Conservation (phyloP, 352 stramenopile species). For the Globisporangium emineosum region DNA sequence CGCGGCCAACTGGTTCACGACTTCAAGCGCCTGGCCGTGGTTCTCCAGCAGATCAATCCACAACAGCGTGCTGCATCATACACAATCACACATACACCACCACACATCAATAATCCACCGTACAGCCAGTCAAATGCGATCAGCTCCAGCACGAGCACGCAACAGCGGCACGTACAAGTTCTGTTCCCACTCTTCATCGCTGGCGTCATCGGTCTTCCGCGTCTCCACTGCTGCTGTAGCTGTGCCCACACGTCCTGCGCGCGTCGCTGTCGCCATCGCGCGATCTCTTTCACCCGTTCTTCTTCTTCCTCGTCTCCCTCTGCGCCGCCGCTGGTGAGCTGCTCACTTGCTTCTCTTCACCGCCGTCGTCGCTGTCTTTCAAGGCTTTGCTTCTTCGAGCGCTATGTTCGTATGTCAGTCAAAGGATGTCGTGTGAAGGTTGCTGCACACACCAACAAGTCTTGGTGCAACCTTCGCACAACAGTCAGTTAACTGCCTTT, state of each 20-base stretch:
- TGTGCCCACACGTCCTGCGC: not conserved
- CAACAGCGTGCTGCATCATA: slow-evolving; percentile 8
- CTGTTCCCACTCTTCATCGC: not conserved
- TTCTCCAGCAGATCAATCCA: slow-evolving; percentile 21
- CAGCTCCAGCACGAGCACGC: not conserved
- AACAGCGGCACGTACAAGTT: not conserved
- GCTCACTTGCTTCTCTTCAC: not conserved
- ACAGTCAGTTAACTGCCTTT: not conserved
- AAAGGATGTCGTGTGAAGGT: not conserved
- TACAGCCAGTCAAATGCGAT: not conserved
- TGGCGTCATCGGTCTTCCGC: not conserved
- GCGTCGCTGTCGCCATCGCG: not conserved
- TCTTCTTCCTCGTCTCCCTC: not conserved
- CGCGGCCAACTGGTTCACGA: slow-evolving; percentile 3
- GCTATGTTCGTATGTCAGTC: slow-evolving; percentile 2
- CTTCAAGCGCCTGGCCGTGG: slow-evolving; percentile 3
- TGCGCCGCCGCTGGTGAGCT: not conserved
- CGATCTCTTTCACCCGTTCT: too few relatives aligned
- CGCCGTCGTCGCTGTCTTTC: too few relatives aligned
- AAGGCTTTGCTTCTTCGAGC: not conserved
- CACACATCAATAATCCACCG: not conserved
- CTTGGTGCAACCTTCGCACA: not conserved
- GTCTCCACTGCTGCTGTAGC: not conserved
- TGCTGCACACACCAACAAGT: not conserved
- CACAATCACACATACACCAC: not conserved